phyloP scores from a whole-genome alignment of 176 grass and related monocot genomes.

The Oryza glumipatula region DNA sequence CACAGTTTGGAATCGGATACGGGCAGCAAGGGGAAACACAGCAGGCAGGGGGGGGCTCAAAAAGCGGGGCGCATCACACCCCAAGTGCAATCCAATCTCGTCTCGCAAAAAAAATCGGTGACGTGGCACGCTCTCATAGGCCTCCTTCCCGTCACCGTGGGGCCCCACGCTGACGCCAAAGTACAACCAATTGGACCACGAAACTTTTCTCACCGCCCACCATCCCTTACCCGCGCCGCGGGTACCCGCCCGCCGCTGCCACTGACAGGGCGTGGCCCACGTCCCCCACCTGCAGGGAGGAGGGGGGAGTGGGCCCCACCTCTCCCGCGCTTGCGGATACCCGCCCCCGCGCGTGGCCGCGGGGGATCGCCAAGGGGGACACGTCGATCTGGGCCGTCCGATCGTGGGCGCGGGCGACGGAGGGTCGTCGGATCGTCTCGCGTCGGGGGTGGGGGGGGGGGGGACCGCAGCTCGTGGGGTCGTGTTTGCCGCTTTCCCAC shows the following conservation, averaged over 20 bases:
- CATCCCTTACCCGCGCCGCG: slow-evolving; percentile 23
- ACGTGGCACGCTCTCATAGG: slow-evolving; percentile 9
- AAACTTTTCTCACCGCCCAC: slow-evolving; percentile 50
- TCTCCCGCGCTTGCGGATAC: not conserved
- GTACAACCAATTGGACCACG: not conserved
- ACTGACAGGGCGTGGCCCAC: not conserved
- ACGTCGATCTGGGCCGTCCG: not conserved
- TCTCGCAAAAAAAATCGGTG: not conserved
- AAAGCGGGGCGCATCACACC: not conserved
- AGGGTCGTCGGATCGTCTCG: not conserved
- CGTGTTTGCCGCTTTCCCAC: not conserved
- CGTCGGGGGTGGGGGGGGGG: no score
- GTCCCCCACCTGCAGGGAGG: fast-evolving
- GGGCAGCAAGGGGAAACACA: not conserved
- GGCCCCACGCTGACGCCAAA: slow-evolving; percentile 32
- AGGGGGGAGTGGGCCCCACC: no score
- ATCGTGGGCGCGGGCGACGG: not conserved
- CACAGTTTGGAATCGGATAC: not conserved
- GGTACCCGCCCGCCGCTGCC: fast-evolving
- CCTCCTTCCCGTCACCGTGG: not conserved
- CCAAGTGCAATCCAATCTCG: not conserved
- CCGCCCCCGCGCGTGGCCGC: not conserved
- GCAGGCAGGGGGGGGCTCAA: not conserved
- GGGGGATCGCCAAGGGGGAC: no score
- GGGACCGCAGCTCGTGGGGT: not conserved